Percentiles rank a stretch among this genome's conserved stretches.
Conservation (phyloP, 2,329 filamentous ascomycete genomes). For the Falciphora oryzae region DNA sequence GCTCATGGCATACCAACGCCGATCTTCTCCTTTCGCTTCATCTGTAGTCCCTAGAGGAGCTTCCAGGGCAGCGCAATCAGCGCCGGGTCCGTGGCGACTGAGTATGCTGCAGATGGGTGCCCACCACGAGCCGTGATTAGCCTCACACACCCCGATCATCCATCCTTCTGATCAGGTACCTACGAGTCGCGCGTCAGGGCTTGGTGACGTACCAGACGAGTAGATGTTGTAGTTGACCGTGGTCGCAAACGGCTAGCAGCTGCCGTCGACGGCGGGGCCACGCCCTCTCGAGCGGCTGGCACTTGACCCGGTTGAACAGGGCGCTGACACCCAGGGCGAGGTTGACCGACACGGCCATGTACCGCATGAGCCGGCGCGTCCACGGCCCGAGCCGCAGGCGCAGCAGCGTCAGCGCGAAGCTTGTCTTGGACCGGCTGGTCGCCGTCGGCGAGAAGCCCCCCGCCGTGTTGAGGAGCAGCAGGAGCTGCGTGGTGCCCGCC, state of each 20-base stretch:
- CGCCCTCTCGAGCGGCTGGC: slow-evolving; percentile 18
- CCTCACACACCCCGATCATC: no score
- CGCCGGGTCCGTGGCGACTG: slow-evolving; percentile 19
- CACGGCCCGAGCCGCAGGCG: slow-evolving; percentile 16
- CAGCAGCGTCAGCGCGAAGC: slow-evolving; percentile 6
- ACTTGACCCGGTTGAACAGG: slow-evolving; percentile 21
- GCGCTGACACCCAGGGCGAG: slow-evolving; percentile 20
- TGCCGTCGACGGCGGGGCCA: slow-evolving; percentile 19
- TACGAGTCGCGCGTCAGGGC: no score
- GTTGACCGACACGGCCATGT: slow-evolving; percentile 25
- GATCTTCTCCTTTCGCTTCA: slow-evolving; percentile 22
- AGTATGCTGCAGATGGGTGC: slow-evolving; percentile 16
- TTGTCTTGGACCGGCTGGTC: slow-evolving; percentile 8
- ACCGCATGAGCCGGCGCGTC: slow-evolving; percentile 20
- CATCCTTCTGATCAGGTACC: no score
- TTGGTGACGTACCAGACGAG: slow-evolving; percentile 17
- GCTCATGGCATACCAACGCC: slow-evolving; percentile 24
- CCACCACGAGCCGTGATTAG: no score
- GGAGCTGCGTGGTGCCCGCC: background rate
- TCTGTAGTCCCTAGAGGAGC: slow-evolving; percentile 21
- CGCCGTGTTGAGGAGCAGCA: background rate
- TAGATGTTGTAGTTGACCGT: slow-evolving; percentile 20
- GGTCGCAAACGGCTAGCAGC: slow-evolving; percentile 19
- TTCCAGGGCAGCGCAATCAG: slow-evolving; percentile 22
- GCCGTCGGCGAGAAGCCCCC: slow-evolving; percentile 7